phyloP scores from a whole-genome alignment of 306 rosid species.

The Myrica gale region DNA sequence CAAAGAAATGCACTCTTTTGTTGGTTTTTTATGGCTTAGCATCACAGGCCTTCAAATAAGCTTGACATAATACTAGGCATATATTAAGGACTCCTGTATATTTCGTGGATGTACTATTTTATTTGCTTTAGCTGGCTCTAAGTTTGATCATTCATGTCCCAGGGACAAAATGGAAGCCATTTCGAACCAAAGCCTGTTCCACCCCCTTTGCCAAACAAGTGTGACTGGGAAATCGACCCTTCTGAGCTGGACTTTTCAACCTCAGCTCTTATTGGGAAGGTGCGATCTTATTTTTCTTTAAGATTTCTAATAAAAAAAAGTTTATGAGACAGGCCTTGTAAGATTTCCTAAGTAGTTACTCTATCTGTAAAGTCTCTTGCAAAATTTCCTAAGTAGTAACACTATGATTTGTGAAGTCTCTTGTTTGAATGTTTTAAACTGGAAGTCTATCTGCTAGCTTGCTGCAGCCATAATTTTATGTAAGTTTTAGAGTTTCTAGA shows the following conservation, averaged over 20 bases:
- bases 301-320: neutral
- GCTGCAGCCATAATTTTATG: neutral
- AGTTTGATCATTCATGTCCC: constrained; percentile 29
- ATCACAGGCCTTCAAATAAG: neutral
- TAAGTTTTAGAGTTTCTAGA: neutral
- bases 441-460: neutral
- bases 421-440: constrained; percentile 17
- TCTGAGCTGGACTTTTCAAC: constrained; percentile 84
- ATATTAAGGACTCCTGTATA: constrained; percentile 7
- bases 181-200: constrained; percentile 80
- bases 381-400: constrained; percentile 2
- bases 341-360: constrained; percentile 6
- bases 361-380: constrained; percentile 12
- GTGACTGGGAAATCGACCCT: constrained; percentile 99
- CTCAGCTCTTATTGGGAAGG: constrained; percentile 82
- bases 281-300: constrained; percentile 26
- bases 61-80: neutral
- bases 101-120: constrained; percentile 6
- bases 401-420: constrained; percentile 7
- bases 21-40: neutral
- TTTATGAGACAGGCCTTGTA: neutral
- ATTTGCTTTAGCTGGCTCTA: constrained; percentile 8
- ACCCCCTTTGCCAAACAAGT: constrained; percentile 90
- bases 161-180: constrained; percentile 99
- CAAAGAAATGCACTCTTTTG: neutral